Evolutionary conservation across 305 asterid species (phyloP), one percentile per base, ranked within the genome.

Genomic region (Withania somnifera): DNA sequence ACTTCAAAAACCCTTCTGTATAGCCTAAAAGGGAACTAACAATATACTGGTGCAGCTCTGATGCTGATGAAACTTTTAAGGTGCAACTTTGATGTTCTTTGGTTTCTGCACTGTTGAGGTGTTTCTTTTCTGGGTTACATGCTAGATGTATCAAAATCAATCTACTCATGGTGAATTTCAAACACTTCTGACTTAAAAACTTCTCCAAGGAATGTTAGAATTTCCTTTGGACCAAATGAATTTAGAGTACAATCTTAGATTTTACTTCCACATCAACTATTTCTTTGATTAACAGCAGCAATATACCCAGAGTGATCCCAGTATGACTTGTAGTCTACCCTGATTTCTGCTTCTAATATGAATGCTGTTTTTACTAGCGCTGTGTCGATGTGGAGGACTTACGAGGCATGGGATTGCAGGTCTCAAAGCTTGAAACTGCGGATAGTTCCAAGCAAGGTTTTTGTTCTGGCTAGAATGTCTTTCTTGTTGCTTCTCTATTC

Each of bases 361-460:
- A 14, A 10, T 13, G 24, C 38, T 66, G 36, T 51, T 64, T 86
- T 87, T 66, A 80, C 71, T 61, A 34, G 51, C 66, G 52, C 42
- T 76, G 22, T 88, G 81, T 85, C 94, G 99, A 94, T 90, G 97
- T 92, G 73, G 86, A 88, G 85, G 98, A 94, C 84, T 89, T 96
- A 83, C 88, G 98, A 88, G 99, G 98, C 80, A 85, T 94, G 95
- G 98, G 98, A 87, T 88, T 96, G 90, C 98, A 96, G 88, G 98
- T 94, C 84, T 92, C 99, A 14, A 96, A 96, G 89, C 99, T 96
- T 80, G 97, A 93, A 91, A 92, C 86, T 80, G 85, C 86, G 24
- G 92, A 90, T 81, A 91, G 75, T 86, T 80, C 85, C 87, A 92
- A 84, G 77, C 90, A 63, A 88, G 98, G 99, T 94, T 84, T 77